A percentile compares a stretch with the other conserved stretches of the same genome.
These are phyloP conservation scores for Meyerozyma smithsonii DNA, from an alignment of 1,139 yeast genomes.

Conservation along the genomic window DNA sequence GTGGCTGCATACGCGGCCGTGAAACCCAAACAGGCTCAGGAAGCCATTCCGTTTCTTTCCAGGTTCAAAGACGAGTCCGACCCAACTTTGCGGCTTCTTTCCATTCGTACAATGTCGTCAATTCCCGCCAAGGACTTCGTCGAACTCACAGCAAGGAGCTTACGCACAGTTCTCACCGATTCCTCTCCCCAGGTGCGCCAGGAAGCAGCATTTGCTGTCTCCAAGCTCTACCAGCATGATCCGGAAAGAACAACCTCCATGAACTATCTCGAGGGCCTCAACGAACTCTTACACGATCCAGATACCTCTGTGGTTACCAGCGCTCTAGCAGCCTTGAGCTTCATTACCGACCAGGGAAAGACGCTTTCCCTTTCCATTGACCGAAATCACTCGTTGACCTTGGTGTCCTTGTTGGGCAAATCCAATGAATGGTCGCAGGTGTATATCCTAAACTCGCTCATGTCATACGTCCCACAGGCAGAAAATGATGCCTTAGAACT, in stretches of 20 bases:
- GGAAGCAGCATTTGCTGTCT: conserved; percentile 66
- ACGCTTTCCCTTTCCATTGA: conserved; percentile 52
- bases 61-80: conserved; percentile 43
- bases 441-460: conserved; percentile 62
- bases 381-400: conserved; percentile 48
- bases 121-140: conserved; percentile 52
- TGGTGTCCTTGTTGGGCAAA: conserved; percentile 45
- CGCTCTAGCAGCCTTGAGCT: conserved; percentile 65
- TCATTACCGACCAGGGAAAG: conserved; percentile 56
- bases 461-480: conserved; percentile 68
- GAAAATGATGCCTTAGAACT: conserved; percentile 60
- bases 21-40: conserved; percentile 51
- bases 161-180: conserved; percentile 40
- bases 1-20: conserved; percentile 53
- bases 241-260: conserved; percentile 41
- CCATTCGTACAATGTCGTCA: conserved; percentile 61
- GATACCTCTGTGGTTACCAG: conserved; percentile 65
- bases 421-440: conserved; percentile 83
- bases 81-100: conserved; percentile 40
- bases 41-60: conserved; percentile 53
- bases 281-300: conserved; percentile 52
- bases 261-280: conserved; percentile 50
- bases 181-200: conserved; percentile 60
- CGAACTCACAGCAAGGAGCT: conserved; percentile 23
- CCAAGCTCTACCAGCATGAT: conserved; percentile 61